phyloP scores from a whole-genome alignment of 257 asterid genomes.

The Thymus mandschuricus region DNA sequence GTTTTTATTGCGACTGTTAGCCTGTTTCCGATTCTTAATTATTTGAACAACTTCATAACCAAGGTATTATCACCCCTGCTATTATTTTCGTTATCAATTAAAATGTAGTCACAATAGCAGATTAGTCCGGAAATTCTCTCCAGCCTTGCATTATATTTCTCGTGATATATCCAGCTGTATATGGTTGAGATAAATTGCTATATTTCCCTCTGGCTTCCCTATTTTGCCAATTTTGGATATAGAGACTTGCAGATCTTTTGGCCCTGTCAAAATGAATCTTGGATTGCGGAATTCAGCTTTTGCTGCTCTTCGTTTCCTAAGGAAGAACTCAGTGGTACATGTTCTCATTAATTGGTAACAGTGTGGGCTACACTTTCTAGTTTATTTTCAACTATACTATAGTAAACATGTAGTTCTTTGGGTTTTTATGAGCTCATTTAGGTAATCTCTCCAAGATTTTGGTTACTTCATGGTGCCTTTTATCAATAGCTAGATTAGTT shows the following conservation, averaged over 20 bases:
- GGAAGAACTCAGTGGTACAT: conserved; percentile 36
- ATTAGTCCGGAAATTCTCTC: conserved; percentile 5
- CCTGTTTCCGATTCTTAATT: neutral
- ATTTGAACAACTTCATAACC: neutral
- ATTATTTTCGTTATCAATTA: neutral
- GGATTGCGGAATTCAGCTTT: conserved; percentile 41
- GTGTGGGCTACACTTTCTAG: conserved; percentile 26
- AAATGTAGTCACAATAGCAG: neutral
- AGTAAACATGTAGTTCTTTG: conserved; percentile 4
- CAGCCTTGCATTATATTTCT: neutral
- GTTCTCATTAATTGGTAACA: conserved; percentile 20
- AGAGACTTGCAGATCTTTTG: conserved; percentile 46
- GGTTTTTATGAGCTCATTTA: conserved; percentile 18
- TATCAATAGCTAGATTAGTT: conserved; percentile 28
- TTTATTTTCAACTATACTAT: conserved; percentile 18
- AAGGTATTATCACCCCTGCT: neutral
- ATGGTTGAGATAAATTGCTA: conserved; percentile 21
- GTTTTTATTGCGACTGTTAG: neutral
- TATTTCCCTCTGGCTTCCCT: conserved; percentile 27
- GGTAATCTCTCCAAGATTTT: conserved; percentile 37
- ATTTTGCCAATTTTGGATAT: conserved; percentile 38
- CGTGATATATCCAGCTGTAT: conserved; percentile 17
- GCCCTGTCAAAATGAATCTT: conserved; percentile 39
- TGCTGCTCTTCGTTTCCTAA: conserved; percentile 39
- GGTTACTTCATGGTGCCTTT: conserved; percentile 27